Conservation (phyloP, 352 stramenopile species). For the Phytopythium aichiense region DNA sequence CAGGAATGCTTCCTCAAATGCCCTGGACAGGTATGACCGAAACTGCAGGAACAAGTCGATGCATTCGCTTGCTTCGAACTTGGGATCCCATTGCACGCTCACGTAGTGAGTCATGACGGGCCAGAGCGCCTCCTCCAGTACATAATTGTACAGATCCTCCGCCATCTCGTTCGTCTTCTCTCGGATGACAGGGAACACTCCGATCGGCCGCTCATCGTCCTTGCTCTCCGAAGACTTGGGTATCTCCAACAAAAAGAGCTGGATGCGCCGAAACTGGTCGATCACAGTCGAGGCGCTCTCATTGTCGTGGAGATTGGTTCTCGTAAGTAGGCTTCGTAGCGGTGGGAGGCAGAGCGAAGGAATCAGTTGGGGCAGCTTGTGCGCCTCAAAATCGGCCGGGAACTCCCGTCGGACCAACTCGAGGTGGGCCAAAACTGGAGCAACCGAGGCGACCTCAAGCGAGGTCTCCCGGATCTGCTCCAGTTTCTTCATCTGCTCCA, state of each 20-base stretch:
- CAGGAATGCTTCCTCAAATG: constrained; percentile 54
- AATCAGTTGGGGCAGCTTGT: constrained; percentile 66
- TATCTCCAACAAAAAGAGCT: constrained; percentile 57
- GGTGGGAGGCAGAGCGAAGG: constrained; percentile 62
- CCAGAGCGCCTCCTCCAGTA: constrained; percentile 77
- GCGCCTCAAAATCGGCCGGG: constrained; percentile 67
- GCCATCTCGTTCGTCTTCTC: constrained; percentile 52
- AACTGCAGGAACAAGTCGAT: constrained; percentile 45
- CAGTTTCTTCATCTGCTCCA: constrained; percentile 39
- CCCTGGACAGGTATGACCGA: constrained; percentile 39
- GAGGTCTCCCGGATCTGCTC: constrained; percentile 22
- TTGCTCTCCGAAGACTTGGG: constrained; percentile 8
- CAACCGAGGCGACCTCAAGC: constrained; percentile 34
- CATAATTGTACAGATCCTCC: constrained; percentile 73
- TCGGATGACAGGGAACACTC: constrained; percentile 61
- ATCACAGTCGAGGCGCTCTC: constrained; percentile 21
- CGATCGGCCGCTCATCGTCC: constrained; percentile 8
- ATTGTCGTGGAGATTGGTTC: constrained; percentile 35
- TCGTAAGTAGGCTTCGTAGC: constrained; percentile 42
- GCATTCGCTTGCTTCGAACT: constrained; percentile 28
- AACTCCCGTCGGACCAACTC: constrained; percentile 37
- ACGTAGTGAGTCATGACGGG: constrained; percentile 60
- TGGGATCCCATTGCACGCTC: constrained; percentile 59
- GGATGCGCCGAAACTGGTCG: constrained; percentile 50
- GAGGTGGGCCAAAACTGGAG: constrained; percentile 38